These are phyloP conservation scores for Pythium periplocum DNA, from an alignment of 352 stramenopile genomes.

Conservation along the genomic window DNA sequence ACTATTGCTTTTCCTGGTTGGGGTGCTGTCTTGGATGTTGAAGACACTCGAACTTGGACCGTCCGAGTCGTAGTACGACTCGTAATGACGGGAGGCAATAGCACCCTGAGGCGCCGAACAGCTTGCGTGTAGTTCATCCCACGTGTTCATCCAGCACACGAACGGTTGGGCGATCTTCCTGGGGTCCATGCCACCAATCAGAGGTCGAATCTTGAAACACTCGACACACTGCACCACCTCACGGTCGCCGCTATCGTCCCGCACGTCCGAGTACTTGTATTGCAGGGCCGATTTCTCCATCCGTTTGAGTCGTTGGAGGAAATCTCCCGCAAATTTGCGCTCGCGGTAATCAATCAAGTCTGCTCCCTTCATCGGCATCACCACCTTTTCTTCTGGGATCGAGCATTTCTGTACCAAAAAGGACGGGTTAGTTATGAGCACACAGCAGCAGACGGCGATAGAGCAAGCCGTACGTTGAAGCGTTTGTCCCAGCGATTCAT, in stretches of 20 bases:
- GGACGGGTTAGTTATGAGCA: not conserved
- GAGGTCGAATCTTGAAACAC: slow-evolving; percentile 64
- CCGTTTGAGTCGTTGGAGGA: slow-evolving; percentile 63
- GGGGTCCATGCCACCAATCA: slow-evolving; percentile 73
- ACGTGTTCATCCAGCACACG: slow-evolving; percentile 80
- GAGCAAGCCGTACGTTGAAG: slow-evolving; percentile 43
- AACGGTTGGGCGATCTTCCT: slow-evolving; percentile 67
- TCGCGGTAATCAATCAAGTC: slow-evolving; percentile 61
- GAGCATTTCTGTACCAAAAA: slow-evolving; percentile 59
- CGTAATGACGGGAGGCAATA: slow-evolving; percentile 19
- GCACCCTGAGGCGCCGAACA: slow-evolving; percentile 64
- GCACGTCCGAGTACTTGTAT: slow-evolving; percentile 57
- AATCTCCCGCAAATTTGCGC: slow-evolving; percentile 61
- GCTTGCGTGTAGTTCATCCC: slow-evolving; percentile 71
- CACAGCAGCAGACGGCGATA: not conserved
- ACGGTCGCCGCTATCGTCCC: slow-evolving; percentile 62
- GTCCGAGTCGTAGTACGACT: not conserved
- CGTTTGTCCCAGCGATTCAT: slow-evolving; percentile 83
- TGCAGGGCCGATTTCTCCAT: slow-evolving; percentile 64
- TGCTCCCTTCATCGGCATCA: slow-evolving; percentile 57
- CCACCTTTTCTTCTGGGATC: slow-evolving; percentile 57
- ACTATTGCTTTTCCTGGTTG: too few relatives aligned
- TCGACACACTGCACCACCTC: slow-evolving; percentile 66
- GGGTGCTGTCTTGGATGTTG: too few relatives aligned
- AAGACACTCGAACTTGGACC: too few relatives aligned